phyloP scores from a whole-genome alignment of 2,329 filamentous ascomycete genomes.

The Aspergillus sp. region DNA sequence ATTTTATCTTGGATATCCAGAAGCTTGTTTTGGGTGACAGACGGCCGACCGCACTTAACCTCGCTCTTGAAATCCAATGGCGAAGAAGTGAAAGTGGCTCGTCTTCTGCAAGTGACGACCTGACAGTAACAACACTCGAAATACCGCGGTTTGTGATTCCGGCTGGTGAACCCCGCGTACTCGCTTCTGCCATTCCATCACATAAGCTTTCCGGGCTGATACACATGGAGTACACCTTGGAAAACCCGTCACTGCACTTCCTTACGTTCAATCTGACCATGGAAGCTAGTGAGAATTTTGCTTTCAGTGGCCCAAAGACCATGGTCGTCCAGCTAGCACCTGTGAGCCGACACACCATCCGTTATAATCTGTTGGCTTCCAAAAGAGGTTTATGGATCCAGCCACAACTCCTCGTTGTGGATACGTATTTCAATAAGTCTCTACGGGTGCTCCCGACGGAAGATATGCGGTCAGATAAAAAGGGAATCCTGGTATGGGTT shows the following conservation, averaged over 20 bases:
- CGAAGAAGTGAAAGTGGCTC: conserved; percentile 50
- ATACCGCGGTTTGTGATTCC: conserved; percentile 80
- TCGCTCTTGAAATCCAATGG: conserved; percentile 77
- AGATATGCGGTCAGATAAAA: conserved; percentile 60
- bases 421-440: conserved; percentile 91
- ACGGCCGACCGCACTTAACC: conserved; percentile 69
- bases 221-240: conserved; percentile 68
- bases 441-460: conserved; percentile 77
- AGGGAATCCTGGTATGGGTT: conserved; percentile 48
- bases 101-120: conserved; percentile 24
- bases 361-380: conserved; percentile 72
- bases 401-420: conserved; percentile 74
- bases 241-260: conserved; percentile 93
- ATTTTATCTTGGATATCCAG: conserved; percentile 72
- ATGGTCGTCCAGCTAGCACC: conserved; percentile 79
- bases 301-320: conserved; percentile 85
- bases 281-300: conserved; percentile 90
- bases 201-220: conserved; percentile 33
- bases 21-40: conserved; percentile 82
- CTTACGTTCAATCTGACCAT: conserved; percentile 89
- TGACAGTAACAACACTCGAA: conserved; percentile 68
- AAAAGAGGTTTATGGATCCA: conserved; percentile 65
- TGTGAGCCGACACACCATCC: conserved; percentile 70
- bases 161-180: conserved; percentile 80
- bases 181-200: conserved; percentile 52